These are phyloP conservation scores for Xylariomycetidae sp. DNA, from an alignment of 2,329 filamentous ascomycete genomes.

Conservation along the genomic window DNA sequence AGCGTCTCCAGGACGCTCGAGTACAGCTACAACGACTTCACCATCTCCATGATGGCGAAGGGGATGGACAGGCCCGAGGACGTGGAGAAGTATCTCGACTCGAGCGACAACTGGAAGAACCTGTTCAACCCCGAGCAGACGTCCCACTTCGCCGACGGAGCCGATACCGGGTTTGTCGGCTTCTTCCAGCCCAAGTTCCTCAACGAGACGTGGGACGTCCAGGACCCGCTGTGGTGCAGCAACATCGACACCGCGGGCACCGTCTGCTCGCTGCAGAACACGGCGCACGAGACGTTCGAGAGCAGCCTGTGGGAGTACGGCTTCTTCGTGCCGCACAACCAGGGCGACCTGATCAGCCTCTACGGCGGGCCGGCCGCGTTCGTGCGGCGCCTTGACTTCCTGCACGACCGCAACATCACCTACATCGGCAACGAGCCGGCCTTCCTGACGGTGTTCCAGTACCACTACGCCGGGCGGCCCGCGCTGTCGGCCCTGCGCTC, in stretches of 20 bases:
- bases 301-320: slow-evolving; percentile 69
- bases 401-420: slow-evolving; percentile 60
- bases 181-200: slow-evolving; percentile 67
- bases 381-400: slow-evolving; percentile 54
- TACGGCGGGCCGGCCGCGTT: slow-evolving; percentile 58
- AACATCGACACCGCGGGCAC: slow-evolving; percentile 48
- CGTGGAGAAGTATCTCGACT: slow-evolving; percentile 52
- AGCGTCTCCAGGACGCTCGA: slow-evolving; percentile 70
- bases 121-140: slow-evolving; percentile 57
- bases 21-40: slow-evolving; percentile 75
- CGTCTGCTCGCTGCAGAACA: slow-evolving; percentile 56
- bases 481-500: slow-evolving; percentile 48
- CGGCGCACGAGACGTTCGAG: slow-evolving; percentile 67
- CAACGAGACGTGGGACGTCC: slow-evolving; percentile 64
- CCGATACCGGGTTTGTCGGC: slow-evolving; percentile 60
- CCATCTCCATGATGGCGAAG: slow-evolving; percentile 58
- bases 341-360: slow-evolving; percentile 47
- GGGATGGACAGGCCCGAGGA: slow-evolving; percentile 51
- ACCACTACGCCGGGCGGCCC: slow-evolving; percentile 64
- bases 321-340: slow-evolving; percentile 57
- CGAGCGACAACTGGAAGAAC: slow-evolving; percentile 64
- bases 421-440: slow-evolving; percentile 60
- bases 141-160: slow-evolving; percentile 47
- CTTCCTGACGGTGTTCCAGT: slow-evolving; percentile 52
- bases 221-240: slow-evolving; percentile 63